Percentiles rank a stretch among this genome's conserved stretches.
Conservation (phyloP, 106 monocot species). For the Allium fistulosum region DNA sequence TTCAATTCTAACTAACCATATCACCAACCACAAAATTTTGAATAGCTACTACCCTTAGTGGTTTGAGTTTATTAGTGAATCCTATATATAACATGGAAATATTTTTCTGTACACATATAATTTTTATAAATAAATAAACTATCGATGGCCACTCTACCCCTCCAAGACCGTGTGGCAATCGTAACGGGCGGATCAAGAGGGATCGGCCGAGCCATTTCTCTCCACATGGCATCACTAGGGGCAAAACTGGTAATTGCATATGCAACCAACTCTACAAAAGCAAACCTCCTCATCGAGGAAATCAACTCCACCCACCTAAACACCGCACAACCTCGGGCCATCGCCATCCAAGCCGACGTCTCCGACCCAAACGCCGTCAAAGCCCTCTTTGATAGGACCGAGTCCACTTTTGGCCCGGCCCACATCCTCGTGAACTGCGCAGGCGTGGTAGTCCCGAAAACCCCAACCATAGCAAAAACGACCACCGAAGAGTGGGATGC, state of each 20-base stretch:
- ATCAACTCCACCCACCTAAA: constrained; percentile 16
- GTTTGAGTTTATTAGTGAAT: too few species aligned
- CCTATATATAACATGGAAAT: too few species aligned
- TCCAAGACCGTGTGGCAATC: constrained; percentile 48
- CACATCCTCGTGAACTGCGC: constrained; percentile 1
- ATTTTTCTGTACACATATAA: too few species aligned
- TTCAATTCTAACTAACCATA: too few species aligned
- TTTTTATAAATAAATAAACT: too few species aligned
- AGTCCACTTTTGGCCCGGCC: neutral
- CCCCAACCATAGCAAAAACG: neutral
- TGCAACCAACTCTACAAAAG: constrained; percentile 31
- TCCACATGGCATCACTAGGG: constrained; percentile 54
- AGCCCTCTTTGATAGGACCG: neutral
- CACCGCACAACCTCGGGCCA: neutral
- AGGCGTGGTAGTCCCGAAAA: neutral
- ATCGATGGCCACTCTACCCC: constrained; percentile 11
- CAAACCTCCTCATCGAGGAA: constrained; percentile 35
- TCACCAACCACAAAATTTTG: too few species aligned
- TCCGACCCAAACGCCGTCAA: neutral
- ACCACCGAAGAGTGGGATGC: neutral
- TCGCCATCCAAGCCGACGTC: constrained; percentile 1
- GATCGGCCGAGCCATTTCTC: constrained; percentile 50
- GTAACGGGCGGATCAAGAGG: constrained; percentile 59
- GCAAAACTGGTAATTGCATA: constrained; percentile 44
- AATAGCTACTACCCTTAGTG: too few species aligned